Conservation (phyloP, 108 stramenopile genomes). For the Discostella pseudostelligera region DNA sequence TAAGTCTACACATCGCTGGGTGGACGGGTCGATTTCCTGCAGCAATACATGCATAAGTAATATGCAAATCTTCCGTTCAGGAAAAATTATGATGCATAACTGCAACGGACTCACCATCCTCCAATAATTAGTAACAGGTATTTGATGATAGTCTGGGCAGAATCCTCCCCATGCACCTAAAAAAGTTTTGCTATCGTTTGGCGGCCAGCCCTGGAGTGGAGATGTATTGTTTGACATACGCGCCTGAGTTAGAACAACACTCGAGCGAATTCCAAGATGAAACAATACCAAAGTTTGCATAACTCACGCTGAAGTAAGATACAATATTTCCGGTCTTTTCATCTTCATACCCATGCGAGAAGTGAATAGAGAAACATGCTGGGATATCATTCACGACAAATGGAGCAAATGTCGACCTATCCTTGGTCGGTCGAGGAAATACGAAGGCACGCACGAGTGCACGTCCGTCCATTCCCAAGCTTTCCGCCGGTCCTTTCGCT, state of each 20-base stretch:
- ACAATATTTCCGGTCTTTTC: constrained; percentile 54
- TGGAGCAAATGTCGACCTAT: constrained; percentile 40
- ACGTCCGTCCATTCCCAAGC: constrained; percentile 57
- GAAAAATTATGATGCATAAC: background rate
- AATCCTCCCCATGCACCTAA: constrained; percentile 78
- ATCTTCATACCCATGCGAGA: constrained; percentile 65
- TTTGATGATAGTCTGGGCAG: constrained; percentile 47
- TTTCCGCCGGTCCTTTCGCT: constrained; percentile 53
- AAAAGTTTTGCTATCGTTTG: constrained; percentile 55
- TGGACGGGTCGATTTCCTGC: constrained; percentile 47
- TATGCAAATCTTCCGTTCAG: too few species aligned
- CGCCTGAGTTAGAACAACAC: background rate
- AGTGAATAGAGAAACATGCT: constrained; percentile 64
- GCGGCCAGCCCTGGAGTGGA: constrained; percentile 52
- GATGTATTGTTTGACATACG: background rate
- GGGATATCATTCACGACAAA: constrained; percentile 48
- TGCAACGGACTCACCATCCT: constrained; percentile 14
- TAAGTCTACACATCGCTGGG: constrained; percentile 37
- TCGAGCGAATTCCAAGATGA: background rate
- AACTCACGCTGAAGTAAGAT: constrained; percentile 42
- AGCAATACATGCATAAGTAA: background rate
- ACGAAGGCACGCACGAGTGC: constrained; percentile 36
- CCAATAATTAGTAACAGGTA: constrained; percentile 56
- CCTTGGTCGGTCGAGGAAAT: constrained; percentile 53
- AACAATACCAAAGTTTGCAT: background rate